phyloP scores from a whole-genome alignment of 1,284 basidiomycete genomes.

The Marasmius fiardii region DNA sequence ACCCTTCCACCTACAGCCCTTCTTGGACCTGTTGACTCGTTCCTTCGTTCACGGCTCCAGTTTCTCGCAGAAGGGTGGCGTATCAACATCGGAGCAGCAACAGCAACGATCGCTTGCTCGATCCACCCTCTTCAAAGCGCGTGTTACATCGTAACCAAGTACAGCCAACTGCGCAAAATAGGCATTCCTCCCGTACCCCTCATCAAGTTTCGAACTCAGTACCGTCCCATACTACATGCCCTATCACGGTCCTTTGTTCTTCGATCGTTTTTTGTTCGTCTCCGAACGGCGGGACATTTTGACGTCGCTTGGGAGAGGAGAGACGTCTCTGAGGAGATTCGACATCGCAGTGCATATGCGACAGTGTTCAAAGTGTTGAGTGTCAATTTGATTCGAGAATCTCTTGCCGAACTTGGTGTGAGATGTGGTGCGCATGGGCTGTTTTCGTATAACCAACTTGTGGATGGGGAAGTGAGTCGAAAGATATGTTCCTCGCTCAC shows the following conservation, averaged over 20 bases:
- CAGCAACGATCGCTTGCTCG: neutral
- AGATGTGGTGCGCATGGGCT: neutral
- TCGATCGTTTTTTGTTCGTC: neutral
- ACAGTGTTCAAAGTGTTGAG: neutral
- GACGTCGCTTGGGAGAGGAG: too few species aligned
- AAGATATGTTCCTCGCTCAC: too few species aligned
- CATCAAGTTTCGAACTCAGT: neutral
- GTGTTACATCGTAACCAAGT: neutral
- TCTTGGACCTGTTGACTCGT: neutral
- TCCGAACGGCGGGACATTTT: neutral
- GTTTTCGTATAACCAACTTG: neutral
- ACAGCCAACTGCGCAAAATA: neutral
- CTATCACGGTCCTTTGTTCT: neutral
- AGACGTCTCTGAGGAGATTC: too few species aligned
- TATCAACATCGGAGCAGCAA: neutral
- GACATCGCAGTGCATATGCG: neutral
- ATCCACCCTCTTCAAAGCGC: neutral
- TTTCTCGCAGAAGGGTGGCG: neutral
- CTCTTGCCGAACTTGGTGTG: neutral
- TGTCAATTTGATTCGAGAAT: neutral
- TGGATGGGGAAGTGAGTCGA: too few species aligned
- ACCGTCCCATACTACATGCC: neutral
- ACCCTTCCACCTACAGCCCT: neutral
- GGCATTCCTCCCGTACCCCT: neutral
- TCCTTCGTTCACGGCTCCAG: neutral